phyloP scores from a whole-genome alignment of 2,329 filamentous ascomycete species.

The Periglandula ipomoeae region DNA sequence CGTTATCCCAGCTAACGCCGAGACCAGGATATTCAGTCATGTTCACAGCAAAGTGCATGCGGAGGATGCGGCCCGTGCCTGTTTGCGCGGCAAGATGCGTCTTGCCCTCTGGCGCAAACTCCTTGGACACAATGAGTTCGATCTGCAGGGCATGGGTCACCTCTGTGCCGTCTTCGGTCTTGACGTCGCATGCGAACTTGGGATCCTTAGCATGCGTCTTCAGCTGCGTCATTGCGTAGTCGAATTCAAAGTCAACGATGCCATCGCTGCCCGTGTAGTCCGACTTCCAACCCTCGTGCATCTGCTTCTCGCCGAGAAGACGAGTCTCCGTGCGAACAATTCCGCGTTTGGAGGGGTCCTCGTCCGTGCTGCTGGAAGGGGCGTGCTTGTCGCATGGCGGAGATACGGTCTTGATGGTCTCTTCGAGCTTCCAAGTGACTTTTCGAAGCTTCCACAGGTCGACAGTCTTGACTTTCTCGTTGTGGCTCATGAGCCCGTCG shows the following conservation, averaged over 20 bases:
- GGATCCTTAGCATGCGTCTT: constrained; percentile 37
- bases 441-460: constrained; percentile 82
- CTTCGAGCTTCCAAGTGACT: constrained; percentile 87
- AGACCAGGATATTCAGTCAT: constrained; percentile 79
- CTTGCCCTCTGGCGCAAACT: constrained; percentile 67
- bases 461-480: constrained; percentile 60
- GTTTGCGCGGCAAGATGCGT: constrained; percentile 67
- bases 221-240: constrained; percentile 42
- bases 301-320: constrained; percentile 68
- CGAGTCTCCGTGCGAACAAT: constrained; percentile 65
- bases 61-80: constrained; percentile 78
- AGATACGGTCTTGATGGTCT: constrained; percentile 70
- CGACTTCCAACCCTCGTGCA: constrained; percentile 87
- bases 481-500: constrained; percentile 70
- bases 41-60: constrained; percentile 80
- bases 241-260: constrained; percentile 44
- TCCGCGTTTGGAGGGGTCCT: constrained; percentile 46
- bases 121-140: constrained; percentile 89
- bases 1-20: constrained; percentile 94
- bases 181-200: constrained; percentile 69
- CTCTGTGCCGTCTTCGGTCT: constrained; percentile 63
- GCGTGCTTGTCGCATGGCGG: constrained; percentile 72
- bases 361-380: constrained; percentile 25
- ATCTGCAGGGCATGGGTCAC: constrained; percentile 80
- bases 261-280: constrained; percentile 44